Conservation (phyloP, 495 filamentous ascomycete genomes). For the Podospora sp. region DNA sequence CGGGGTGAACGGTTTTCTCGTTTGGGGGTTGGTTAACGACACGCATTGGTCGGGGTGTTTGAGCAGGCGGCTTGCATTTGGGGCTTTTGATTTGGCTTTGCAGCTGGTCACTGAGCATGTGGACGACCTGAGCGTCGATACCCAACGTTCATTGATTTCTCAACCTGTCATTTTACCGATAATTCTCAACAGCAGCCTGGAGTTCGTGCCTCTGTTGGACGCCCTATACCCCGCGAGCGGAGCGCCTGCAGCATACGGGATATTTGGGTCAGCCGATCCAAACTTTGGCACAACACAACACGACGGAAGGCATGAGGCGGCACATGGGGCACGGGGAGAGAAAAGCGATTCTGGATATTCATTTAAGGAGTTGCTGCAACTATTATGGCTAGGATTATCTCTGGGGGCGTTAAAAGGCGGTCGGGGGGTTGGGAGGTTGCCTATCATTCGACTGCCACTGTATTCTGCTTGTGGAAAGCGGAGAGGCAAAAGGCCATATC, state of each 20-base stretch:
- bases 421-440: not conserved
- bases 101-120: not conserved
- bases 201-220: not conserved
- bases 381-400: not conserved
- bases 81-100: slow-evolving; percentile 13
- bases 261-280: not conserved
- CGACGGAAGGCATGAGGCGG: not conserved
- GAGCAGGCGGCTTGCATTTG: slow-evolving; percentile 26
- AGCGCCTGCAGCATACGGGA: too few relatives aligned
- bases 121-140: not conserved
- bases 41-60: slow-evolving; percentile 38
- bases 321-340: slow-evolving; percentile 4
- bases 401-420: slow-evolving; percentile 1
- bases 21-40: slow-evolving; percentile 21
- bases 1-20: slow-evolving; percentile 7
- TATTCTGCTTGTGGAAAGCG: not conserved
- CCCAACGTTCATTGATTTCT: slow-evolving; percentile 2
- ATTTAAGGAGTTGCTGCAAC: slow-evolving; percentile 7
- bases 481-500: not conserved
- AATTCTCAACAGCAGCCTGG: not conserved
- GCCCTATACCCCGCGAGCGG: not conserved
- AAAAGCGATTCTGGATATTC: slow-evolving; percentile 20
- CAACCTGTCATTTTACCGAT: not conserved
- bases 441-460: slow-evolving; percentile 1
- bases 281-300: not conserved